Evolutionary conservation across 73 alveolate genomes (phyloP).

Genomic region (Paraurostyla sp.): DNA sequence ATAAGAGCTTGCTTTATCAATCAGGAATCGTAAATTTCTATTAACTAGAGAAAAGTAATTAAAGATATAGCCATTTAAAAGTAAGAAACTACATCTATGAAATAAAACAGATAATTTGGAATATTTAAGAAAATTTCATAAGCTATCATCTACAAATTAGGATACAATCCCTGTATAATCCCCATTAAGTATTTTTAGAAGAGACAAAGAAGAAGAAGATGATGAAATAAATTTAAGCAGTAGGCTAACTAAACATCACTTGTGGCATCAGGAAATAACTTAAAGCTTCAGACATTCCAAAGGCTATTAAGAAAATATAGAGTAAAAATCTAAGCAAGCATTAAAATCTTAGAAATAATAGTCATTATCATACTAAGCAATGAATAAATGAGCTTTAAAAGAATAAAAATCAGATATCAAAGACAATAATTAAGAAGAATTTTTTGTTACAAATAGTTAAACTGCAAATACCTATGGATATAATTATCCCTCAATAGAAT

Average conservation of each 20-base stretch:
- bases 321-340: not conserved
- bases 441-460: too few relatives aligned
- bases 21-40: too few relatives aligned
- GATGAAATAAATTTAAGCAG: not conserved
- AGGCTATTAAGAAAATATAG: not conserved
- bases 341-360: not conserved
- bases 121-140: not conserved
- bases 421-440: too few relatives aligned
- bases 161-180: not conserved
- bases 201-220: not conserved
- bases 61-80: conserved; percentile 13
- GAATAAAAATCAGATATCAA: not conserved
- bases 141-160: not conserved
- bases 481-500: too few relatives aligned
- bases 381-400: not conserved
- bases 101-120: conserved; percentile 17
- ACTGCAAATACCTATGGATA: too few relatives aligned
- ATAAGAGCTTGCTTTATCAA: not conserved
- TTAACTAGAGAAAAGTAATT: too few relatives aligned
- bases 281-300: not conserved
- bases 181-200: too few relatives aligned
- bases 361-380: too few relatives aligned
- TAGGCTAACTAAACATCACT: not conserved
- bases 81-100: not conserved
- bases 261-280: conserved; percentile 20